Percentiles rank a stretch among this genome's conserved stretches.
phyloP scores from a whole-genome alignment of 441 rosid genomes.

The Gossypium lobatum region DNA sequence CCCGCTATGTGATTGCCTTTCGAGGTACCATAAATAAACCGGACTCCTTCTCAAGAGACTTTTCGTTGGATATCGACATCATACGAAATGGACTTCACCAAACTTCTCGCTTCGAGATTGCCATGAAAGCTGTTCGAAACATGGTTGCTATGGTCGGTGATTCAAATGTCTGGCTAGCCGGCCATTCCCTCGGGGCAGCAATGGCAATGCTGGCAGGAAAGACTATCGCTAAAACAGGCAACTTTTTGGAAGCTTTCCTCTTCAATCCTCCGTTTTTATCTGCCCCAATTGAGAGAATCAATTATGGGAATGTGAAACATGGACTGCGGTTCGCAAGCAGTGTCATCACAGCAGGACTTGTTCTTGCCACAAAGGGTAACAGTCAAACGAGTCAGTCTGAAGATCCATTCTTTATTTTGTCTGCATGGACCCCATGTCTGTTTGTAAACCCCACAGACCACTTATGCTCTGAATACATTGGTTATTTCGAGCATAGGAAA shows the following conservation, averaged over 20 bases:
- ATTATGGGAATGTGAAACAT: constrained; percentile 57
- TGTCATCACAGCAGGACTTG: constrained; percentile 83
- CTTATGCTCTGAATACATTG: constrained; percentile 70
- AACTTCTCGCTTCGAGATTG: constrained; percentile 74
- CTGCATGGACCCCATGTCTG: constrained; percentile 65
- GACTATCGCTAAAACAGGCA: constrained; percentile 60
- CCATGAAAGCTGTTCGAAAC: constrained; percentile 64
- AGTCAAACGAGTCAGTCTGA: constrained; percentile 28
- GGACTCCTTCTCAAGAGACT: constrained; percentile 64
- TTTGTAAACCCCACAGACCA: constrained; percentile 65
- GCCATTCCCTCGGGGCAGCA: constrained; percentile 91
- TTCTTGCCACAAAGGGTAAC: constrained; percentile 55
- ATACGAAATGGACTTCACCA: constrained; percentile 67
- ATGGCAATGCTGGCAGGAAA: constrained; percentile 78
- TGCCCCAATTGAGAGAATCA: constrained; percentile 68
- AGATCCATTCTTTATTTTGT: constrained; percentile 48
- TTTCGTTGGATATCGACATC: constrained; percentile 57
- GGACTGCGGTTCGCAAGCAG: constrained; percentile 76
- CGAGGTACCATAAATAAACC: constrained; percentile 80
- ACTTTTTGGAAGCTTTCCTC: constrained; percentile 53
- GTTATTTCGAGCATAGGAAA: constrained; percentile 84
- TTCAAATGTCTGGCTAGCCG: constrained; percentile 81
- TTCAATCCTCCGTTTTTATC: constrained; percentile 86
- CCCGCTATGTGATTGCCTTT: constrained; percentile 64
- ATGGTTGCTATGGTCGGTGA: constrained; percentile 59